Conservation (phyloP, 176 grass and related monocot species). For the Eremochloa ophiuroides region DNA sequence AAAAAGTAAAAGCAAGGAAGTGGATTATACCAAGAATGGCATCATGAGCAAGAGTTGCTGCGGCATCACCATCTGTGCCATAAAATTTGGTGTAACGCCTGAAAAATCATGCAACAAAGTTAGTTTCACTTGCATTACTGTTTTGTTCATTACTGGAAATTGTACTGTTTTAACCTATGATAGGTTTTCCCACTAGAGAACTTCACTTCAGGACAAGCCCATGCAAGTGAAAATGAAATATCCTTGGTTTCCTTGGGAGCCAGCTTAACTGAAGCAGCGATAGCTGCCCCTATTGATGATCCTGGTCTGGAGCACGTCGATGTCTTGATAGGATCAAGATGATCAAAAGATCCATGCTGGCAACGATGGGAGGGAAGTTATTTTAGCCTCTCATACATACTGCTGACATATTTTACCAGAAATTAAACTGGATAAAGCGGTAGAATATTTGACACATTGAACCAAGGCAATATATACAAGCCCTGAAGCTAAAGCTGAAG, state of each 20-base stretch:
- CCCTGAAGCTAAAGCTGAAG: background rate
- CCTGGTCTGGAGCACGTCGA: slow-evolving; percentile 49
- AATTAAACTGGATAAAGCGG: background rate
- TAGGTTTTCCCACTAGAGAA: slow-evolving; percentile 92
- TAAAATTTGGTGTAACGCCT: slow-evolving; percentile 97
- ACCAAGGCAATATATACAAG: background rate
- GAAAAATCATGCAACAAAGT: slow-evolving; percentile 15
- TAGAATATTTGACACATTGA: slow-evolving; percentile 12
- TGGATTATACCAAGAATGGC: slow-evolving; percentile 64
- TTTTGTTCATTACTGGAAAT: slow-evolving; percentile 7
- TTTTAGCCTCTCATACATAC: background rate
- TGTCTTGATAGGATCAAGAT: slow-evolving; percentile 61
- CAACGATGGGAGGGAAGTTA: slow-evolving; percentile 29
- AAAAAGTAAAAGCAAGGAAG: background rate
- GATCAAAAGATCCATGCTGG: slow-evolving; percentile 87
- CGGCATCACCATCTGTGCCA: slow-evolving; percentile 77
- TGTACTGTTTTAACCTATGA: slow-evolving; percentile 55
- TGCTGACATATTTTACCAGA: background rate
- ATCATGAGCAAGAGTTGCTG: slow-evolving; percentile 73
- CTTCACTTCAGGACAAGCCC: slow-evolving; percentile 98
- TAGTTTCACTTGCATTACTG: slow-evolving; percentile 6
- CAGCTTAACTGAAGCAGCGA: slow-evolving; percentile 76
- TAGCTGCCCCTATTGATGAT: slow-evolving; percentile 86
- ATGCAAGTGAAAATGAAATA: slow-evolving; percentile 93
- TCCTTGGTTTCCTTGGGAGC: slow-evolving; percentile 48